A percentile compares a stretch with the other conserved stretches of the same genome.
These are phyloP conservation scores for Colletotrichum sp. DNA, from an alignment of 2,329 filamentous ascomycete species.

Conservation along the genomic window DNA sequence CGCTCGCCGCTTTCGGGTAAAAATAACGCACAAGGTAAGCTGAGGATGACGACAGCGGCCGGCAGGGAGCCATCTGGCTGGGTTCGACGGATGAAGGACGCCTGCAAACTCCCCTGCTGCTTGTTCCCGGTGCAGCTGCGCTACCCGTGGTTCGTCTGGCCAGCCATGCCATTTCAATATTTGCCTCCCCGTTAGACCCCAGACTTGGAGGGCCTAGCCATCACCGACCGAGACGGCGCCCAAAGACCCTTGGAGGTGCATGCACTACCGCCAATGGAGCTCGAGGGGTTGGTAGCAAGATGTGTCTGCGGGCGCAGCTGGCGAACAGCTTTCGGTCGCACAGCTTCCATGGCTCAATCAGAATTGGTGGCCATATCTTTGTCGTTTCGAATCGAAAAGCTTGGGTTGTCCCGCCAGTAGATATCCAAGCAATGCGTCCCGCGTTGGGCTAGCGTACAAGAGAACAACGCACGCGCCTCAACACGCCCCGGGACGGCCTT, in stretches of 20 bases:
- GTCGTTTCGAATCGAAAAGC: neutral
- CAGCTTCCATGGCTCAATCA: neutral
- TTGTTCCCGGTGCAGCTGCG: neutral
- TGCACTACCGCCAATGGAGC: neutral
- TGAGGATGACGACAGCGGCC: constrained; percentile 9
- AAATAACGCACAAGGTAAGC: neutral
- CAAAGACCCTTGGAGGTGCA: neutral
- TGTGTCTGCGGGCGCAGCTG: neutral
- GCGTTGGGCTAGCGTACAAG: neutral
- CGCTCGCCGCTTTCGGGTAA: neutral
- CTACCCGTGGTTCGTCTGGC: neutral
- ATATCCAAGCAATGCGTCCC: neutral
- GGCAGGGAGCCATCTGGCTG: neutral
- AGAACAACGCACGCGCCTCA: neutral
- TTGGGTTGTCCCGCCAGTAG: neutral
- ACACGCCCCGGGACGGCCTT: neutral
- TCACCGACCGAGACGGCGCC: neutral
- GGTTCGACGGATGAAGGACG: neutral
- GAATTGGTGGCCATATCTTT: neutral
- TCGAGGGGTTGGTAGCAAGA: neutral
- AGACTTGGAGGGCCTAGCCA: neutral
- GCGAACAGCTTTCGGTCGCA: neutral
- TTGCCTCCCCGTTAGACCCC: neutral
- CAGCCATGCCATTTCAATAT: neutral
- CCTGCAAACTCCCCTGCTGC: neutral